A percentile compares a stretch with the other conserved stretches of the same genome.
Evolutionary conservation across 768 basidiomycete genomes (phyloP).

Genomic region (Baorangia bicolor): DNA sequence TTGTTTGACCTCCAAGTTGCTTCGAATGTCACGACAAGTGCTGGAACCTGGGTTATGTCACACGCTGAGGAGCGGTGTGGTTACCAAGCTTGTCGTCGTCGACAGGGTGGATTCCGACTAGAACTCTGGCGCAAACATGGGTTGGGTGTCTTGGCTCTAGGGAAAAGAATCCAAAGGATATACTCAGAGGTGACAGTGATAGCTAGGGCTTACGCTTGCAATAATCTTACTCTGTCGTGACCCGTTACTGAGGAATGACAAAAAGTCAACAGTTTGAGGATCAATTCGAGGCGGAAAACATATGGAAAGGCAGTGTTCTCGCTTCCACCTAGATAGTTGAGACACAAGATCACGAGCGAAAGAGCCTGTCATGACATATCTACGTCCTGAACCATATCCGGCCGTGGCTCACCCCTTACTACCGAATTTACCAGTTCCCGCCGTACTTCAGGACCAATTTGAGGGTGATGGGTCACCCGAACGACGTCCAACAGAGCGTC

Average conservation of each 20-base stretch:
- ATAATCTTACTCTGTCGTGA: not conserved
- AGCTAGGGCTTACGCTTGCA: not conserved
- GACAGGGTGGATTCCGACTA: not conserved
- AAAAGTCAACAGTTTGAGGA: not conserved
- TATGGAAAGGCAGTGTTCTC: not conserved
- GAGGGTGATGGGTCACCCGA: conserved; percentile 78
- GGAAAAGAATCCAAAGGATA: not conserved
- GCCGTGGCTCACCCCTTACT: conserved; percentile 76
- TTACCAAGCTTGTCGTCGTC: not conserved
- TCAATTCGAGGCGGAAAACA: not conserved
- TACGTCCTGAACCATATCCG: conserved; percentile 62
- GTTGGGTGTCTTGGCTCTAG: not conserved
- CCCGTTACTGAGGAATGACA: not conserved
- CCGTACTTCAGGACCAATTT: conserved; percentile 88
- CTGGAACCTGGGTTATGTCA: no score
- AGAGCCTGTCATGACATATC: conserved; percentile 48
- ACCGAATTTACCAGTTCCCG: conserved; percentile 88
- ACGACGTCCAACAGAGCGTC: conserved; percentile 95
- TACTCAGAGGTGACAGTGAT: not conserved
- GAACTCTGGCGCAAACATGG: not conserved
- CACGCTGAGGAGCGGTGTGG: no score
- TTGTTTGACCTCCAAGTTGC: not conserved
- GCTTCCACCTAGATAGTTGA: not conserved
- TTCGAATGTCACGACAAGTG: not conserved
- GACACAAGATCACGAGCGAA: not conserved